These are phyloP conservation scores for Aspergillus sp. DNA, from an alignment of 2,329 filamentous ascomycete species.

Conservation along the genomic window DNA sequence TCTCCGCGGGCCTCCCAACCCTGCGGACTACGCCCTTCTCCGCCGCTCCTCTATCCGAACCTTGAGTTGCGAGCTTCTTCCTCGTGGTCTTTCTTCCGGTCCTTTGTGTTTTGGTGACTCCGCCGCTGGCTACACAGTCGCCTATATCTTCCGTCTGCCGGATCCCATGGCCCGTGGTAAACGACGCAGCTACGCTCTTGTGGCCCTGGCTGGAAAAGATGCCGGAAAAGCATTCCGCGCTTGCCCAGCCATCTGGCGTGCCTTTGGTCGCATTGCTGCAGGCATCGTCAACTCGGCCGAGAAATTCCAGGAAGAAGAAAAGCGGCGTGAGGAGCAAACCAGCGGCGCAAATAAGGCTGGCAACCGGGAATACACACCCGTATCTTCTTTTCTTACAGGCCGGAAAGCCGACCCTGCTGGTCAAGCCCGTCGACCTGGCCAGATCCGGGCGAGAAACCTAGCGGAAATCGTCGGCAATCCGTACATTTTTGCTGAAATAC, in stretches of 20 bases:
- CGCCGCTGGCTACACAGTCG: slow-evolving; percentile 53
- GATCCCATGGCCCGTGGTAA: slow-evolving; percentile 55
- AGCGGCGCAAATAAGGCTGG: slow-evolving; percentile 19
- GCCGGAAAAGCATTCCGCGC: slow-evolving; percentile 42
- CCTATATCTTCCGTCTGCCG: slow-evolving; percentile 55
- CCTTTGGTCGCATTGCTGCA: slow-evolving; percentile 51
- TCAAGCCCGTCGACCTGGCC: slow-evolving; percentile 48
- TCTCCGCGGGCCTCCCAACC: slow-evolving; percentile 51
- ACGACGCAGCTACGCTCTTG: slow-evolving; percentile 52
- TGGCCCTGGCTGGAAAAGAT: slow-evolving; percentile 54
- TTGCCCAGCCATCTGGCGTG: slow-evolving; percentile 47
- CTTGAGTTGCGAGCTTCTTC: slow-evolving; percentile 53
- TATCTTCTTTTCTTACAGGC: slow-evolving; percentile 55
- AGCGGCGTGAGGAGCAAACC: slow-evolving; percentile 36
- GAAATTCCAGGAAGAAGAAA: slow-evolving; percentile 41
- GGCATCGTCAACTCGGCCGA: slow-evolving; percentile 46
- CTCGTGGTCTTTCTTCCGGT: slow-evolving; percentile 52
- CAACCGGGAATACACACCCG: slow-evolving; percentile 46
- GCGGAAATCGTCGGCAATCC: slow-evolving; percentile 56
- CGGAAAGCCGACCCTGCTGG: slow-evolving; percentile 54
- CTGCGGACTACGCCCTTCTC: slow-evolving; percentile 50
- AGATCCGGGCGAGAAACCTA: slow-evolving; percentile 52
- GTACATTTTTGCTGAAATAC: slow-evolving; percentile 54
- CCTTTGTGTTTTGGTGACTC: slow-evolving; percentile 56
- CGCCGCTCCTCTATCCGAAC: slow-evolving; percentile 56